Base-by-base conservation (phyloP, 2,329 filamentous ascomycete species). In the Emericellopsis cladophorae region DNA sequence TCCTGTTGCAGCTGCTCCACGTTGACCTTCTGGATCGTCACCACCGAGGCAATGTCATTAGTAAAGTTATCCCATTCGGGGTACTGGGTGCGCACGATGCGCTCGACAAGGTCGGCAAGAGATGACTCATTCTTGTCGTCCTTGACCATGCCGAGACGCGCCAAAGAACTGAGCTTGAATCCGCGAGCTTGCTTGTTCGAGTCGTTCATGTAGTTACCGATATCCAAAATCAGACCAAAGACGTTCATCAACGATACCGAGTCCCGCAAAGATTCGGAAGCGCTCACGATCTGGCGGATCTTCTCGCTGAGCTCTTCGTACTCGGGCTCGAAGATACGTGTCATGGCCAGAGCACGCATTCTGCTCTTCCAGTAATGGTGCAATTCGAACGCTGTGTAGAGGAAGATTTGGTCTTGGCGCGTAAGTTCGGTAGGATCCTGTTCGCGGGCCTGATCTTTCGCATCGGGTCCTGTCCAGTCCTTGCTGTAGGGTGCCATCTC, bases 181-280 rank as follows among this genome's bases (percentile, higher is more conserved):
- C 92, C 92, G 43, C 83, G 85, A 4, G 92, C 92, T 64, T 96
- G 92, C 67, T 98, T 98, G 66, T 95, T 96, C 42, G 89, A 83
- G 57, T 96, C 92, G 68, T 98, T 98, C 92, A 98, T 98, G 72
- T 95, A 98, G 62, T 98, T 98, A 61, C 92, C 92, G 55, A 98
- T 95, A 60, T 95, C 90, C 52, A 98, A 69, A 61, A 98, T 98
- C 46, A 96, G 73, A 44, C 90, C 89, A 42, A 98, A 76, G 37
- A 98, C 88, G 49, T 94, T 95, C 81, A 96, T 95, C 52, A 98
- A 66, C 22, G 87, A 84, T 22, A 94, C 87, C 2, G 89, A 95
- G 56, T 94, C 88, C 37, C 90, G 78, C 41, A 98, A 67, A 9
- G 87, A 84, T 63, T 96, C 90, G 5, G 89, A 90, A 8, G 95